Evolutionary conservation across 352 stramenopile species (phyloP), one percentile per base, ranked within the genome.

Genomic region (Phytophthora pseudosyringae): DNA sequence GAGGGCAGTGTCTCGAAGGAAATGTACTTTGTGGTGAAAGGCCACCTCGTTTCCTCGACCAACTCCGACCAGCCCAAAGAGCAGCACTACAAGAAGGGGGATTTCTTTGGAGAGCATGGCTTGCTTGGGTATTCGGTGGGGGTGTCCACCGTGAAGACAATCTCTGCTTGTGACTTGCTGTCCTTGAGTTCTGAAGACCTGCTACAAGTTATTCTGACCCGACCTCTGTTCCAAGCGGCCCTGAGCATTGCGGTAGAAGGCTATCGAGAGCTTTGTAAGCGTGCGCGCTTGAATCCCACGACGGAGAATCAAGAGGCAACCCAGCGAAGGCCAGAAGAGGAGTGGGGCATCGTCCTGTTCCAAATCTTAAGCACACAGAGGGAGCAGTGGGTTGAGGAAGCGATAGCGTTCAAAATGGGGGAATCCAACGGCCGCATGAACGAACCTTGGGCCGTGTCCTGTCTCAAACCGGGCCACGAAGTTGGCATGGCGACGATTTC

Each of bases 21-120:
- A 25, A 88, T 91, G 80, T 93, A 86, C 64, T 91, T 93, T 45
- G 80, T 93, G 18, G 71, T 88, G 5, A 80, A 83, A 41, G 83
- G 83, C 1, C 28, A 79, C 18, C 61, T 93, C 0, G 49, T 83
- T 0, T 63, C 71, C 5, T 66, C 48, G 11, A 74, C 58, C 0
- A 65, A 7, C 15, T 64, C 28, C 29, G 56, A 67, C 7, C 40
- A 51, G 33, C 26, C 35, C 15, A 46, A 31, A 29, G 3, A 31
- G 12, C 29, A 43, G 55, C 45, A 60, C 43, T 81, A 76, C 58
- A 66, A 70, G 12, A 71, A 73, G 12, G 83, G 83, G 0, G 78
- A 84, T 47, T 90, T 59, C 60, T 90, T 93, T 21, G 81, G 83
- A 31, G 78, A 93, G 13, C 64, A 76, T 9, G 82, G 82, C 1